phyloP scores from a whole-genome alignment of 352 stramenopile genomes.

The Phytophthora citricola region DNA sequence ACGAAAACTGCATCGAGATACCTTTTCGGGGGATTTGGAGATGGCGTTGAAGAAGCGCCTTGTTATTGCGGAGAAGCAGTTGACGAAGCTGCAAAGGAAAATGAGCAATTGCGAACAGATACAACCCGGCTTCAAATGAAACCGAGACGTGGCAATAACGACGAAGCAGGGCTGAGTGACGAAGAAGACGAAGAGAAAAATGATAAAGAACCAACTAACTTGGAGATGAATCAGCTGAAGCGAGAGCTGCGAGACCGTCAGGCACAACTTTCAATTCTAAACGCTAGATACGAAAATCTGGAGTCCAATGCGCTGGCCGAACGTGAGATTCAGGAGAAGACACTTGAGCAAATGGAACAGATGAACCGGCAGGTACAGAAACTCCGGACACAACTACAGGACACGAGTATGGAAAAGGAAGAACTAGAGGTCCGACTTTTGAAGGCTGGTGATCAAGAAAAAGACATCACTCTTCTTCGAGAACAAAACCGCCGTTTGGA shows the following conservation, averaged over 20 bases:
- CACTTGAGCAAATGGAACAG: slow-evolving; percentile 88
- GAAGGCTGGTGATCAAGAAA: slow-evolving; percentile 80
- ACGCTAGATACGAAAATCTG: slow-evolving; percentile 90
- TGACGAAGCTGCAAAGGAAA: slow-evolving; percentile 76
- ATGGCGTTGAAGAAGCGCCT: slow-evolving; percentile 75
- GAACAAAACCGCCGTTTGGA: slow-evolving; percentile 90
- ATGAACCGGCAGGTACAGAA: slow-evolving; percentile 93
- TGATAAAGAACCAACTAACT: slow-evolving; percentile 16
- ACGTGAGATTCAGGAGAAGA: slow-evolving; percentile 91
- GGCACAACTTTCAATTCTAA: slow-evolving; percentile 85
- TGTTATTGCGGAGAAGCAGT: slow-evolving; percentile 72
- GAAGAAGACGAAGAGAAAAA: slow-evolving; percentile 4
- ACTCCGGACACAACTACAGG: slow-evolving; percentile 82
- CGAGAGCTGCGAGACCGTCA: slow-evolving; percentile 82
- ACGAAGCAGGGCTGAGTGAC: slow-evolving; percentile 38
- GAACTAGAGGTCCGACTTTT: slow-evolving; percentile 62
- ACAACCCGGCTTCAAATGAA: slow-evolving; percentile 14
- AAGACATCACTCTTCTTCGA: slow-evolving; percentile 74
- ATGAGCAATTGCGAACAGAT: slow-evolving; percentile 56
- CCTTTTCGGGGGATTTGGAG: slow-evolving; percentile 66
- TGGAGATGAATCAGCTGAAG: slow-evolving; percentile 67
- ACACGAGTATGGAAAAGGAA: slow-evolving; percentile 83
- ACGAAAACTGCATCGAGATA: slow-evolving; percentile 56
- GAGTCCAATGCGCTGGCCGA: slow-evolving; percentile 84
- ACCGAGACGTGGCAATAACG: slow-evolving; percentile 43